A percentile compares a stretch with the other conserved stretches of the same genome.
These are phyloP conservation scores for Fusarium pseudoanthophilum DNA, from an alignment of 2,329 filamentous ascomycete genomes.

Conservation along the genomic window DNA sequence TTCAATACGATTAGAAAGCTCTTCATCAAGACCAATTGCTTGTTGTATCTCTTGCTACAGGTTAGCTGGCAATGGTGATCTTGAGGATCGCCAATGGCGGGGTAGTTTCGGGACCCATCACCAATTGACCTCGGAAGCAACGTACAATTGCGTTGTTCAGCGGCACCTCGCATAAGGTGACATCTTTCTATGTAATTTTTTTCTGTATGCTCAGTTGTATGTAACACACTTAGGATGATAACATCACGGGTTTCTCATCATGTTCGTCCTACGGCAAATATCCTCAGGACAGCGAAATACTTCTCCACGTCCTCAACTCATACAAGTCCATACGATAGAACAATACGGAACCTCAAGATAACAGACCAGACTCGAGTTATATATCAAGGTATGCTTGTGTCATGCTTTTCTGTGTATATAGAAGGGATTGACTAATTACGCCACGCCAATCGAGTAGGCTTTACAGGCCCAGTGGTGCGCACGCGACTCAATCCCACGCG, in stretches of 20 bases:
- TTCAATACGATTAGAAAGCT: not conserved
- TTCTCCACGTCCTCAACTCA: not conserved
- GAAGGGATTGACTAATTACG: not conserved
- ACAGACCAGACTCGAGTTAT: slow-evolving; percentile 48
- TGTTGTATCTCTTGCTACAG: not conserved
- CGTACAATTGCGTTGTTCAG: not conserved
- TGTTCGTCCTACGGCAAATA: not conserved
- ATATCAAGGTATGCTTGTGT: slow-evolving; percentile 47
- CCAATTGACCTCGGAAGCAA: not conserved
- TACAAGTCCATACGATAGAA: slow-evolving; percentile 40
- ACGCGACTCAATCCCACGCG: not conserved
- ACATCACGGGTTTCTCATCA: too few relatives aligned
- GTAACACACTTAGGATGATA: not conserved
- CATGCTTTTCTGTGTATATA: not conserved
- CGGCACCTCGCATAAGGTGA: not conserved
- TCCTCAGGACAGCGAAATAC: not conserved
- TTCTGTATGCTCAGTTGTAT: not conserved
- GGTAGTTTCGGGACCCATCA: not conserved
- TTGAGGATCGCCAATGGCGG: not conserved
- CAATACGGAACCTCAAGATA: slow-evolving; percentile 47
- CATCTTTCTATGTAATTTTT: too few relatives aligned
- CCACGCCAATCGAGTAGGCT: slow-evolving; percentile 39
- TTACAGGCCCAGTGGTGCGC: slow-evolving; percentile 52
- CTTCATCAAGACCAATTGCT: too few relatives aligned
- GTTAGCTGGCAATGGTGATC: not conserved